A percentile compares a stretch with the other conserved stretches of the same genome.
phyloP scores from a whole-genome alignment of 176 grass and related monocot genomes.

The Hordeum marinum region DNA sequence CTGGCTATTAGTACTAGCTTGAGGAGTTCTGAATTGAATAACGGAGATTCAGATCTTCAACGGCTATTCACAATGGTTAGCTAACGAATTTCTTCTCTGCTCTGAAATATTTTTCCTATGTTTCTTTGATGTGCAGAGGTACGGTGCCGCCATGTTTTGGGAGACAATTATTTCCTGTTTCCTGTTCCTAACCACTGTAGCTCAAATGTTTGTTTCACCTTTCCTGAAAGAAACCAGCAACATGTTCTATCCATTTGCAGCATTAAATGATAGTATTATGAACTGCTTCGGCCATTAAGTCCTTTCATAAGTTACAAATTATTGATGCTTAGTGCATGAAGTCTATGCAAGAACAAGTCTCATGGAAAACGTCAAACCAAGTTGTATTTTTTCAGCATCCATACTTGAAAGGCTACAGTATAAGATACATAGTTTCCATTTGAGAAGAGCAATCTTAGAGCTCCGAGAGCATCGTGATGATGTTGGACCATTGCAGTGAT shows the following conservation, averaged over 20 bases:
- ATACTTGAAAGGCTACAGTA: not conserved
- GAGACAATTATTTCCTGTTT: not conserved
- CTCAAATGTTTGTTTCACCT: not conserved
- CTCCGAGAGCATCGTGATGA: not conserved
- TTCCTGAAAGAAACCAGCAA: not conserved
- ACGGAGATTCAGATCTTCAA: conserved; percentile 78
- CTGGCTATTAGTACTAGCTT: conserved; percentile 62
- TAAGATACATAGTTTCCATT: not conserved
- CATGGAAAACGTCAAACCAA: not conserved
- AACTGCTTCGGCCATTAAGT: not conserved
- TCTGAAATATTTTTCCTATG: not conserved
- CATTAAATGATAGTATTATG: not conserved
- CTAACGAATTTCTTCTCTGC: conserved; percentile 10
- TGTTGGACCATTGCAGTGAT: conserved; percentile 9
- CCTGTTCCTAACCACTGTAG: conserved; percentile 2
- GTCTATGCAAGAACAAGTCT: conserved; percentile 1
- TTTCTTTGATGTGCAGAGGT: conserved; percentile 3
- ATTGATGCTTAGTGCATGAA: not conserved
- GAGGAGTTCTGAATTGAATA: conserved; percentile 53
- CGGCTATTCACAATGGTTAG: conserved; percentile 88
- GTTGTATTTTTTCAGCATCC: not conserved
- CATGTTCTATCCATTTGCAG: not conserved
- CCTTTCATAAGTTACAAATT: not conserved
- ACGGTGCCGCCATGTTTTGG: not conserved
- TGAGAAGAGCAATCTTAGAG: not conserved